Evolutionary conservation across 177 flowering plant species (phyloP).

Genomic region (Vitis hybrid): DNA sequence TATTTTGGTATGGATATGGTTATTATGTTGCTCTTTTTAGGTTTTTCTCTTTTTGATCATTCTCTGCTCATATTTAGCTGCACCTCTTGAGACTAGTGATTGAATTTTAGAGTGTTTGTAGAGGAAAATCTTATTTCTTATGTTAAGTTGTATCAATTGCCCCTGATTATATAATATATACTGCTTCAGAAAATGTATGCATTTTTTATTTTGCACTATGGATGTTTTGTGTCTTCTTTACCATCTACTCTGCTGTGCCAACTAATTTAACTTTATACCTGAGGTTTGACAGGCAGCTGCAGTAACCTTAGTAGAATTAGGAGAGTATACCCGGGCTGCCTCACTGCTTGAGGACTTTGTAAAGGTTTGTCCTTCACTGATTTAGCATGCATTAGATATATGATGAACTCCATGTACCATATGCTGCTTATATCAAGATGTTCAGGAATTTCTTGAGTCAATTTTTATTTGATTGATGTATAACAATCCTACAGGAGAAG

Average conservation of each 20-base stretch:
- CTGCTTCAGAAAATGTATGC: not conserved
- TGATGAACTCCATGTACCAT: not conserved
- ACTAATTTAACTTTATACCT: not conserved
- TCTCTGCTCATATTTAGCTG: too few relatives aligned
- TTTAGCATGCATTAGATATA: not conserved
- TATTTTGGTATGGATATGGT: too few relatives aligned
- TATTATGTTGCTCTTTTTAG: too few relatives aligned
- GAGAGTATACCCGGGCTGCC: slow-evolving; percentile 67
- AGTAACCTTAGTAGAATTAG: slow-evolving; percentile 73
- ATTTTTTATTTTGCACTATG: not conserved
- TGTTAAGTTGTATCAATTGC: too few relatives aligned
- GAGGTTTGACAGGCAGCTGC: slow-evolving; percentile 65
- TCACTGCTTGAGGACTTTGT: slow-evolving; percentile 67
- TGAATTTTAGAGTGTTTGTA: too few relatives aligned
- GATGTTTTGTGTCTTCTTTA: not conserved
- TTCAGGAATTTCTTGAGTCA: not conserved
- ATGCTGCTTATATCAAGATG: not conserved
- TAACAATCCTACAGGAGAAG: slow-evolving; percentile 51
- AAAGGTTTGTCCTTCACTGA: slow-evolving; percentile 45
- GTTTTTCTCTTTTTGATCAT: too few relatives aligned
- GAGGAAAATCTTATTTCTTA: too few relatives aligned
- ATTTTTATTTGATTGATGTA: not conserved
- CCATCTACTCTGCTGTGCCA: not conserved
- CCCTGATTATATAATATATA: too few relatives aligned
- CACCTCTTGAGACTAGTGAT: too few relatives aligned